Base-by-base conservation (phyloP, 2,329 filamentous ascomycete species). In the Biscogniauxia mediterranea region DNA sequence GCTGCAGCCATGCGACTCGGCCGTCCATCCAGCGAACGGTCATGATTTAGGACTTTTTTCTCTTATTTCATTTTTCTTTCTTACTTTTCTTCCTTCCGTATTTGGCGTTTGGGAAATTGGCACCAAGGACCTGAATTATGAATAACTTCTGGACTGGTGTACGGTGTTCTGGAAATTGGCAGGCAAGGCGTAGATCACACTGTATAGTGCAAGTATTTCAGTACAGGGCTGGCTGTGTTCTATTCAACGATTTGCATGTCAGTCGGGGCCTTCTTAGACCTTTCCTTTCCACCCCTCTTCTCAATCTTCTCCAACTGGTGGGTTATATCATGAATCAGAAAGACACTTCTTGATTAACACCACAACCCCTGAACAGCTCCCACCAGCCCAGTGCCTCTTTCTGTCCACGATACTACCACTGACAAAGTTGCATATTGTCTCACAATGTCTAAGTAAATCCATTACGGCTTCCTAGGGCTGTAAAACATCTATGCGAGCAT, bases 1-100 rank as follows among this genome's bases (percentile, higher is more conserved):
- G 70, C 73, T 15, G 69, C 69, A 9, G 64, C 67, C n/a, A 56
- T 62, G 20, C 65, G 64, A 49, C 59, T 65, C 21, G 58, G 59
- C 15, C 66, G 64, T 21, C 51, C 56, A 25, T 52, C 59, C 26
- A 56, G 57, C 8, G 46, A 64, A 49, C 50, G 56, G 57, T 64
- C 60, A 9, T 54, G 13, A 54, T 54, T 54, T 21, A 56, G n/a
- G 19, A 20, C 28, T 9, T 13, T 32, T 32, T 32, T 32, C 3
- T 32, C 28, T 32, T 32, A 28, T 28, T 28, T 8, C 8, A 28
- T 32, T 32, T 57, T 42, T 46, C 38, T 26, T 54, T n/a, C 28
- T 15, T 55, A 7, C n/a, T 52, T 46, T 17, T 13, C 20, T 26
- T 13, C 4, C 59, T 60, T 64, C 23, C 23, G 5, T 23, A 23